Evolutionary conservation across 2,329 filamentous ascomycete species (phyloP), one percentile per base, ranked within the genome.

Genomic region (Monosporascus sp.): DNA sequence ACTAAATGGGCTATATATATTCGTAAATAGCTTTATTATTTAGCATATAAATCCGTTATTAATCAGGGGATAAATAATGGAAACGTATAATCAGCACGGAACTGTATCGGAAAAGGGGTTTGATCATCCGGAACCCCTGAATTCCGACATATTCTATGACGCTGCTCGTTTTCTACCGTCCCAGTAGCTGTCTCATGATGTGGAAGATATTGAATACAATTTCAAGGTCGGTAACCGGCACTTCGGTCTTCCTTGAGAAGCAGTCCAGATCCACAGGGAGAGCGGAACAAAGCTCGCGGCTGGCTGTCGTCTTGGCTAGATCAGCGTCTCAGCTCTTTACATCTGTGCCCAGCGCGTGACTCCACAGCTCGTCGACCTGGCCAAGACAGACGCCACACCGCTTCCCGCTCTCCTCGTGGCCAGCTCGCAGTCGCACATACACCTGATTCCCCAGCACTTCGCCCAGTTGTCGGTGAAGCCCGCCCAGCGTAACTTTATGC

Each of bases 381-480:
- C 69, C 35, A 61, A 62, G 18, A 54, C 61, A 0, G 64, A 68
- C 41, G 5, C 55, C 7, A 39, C 49, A 5, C 56, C 66, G n/a
- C 71, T 71, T 50, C 77, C 78, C 0, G 72, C 72, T 0, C 62
- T 81, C 8, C 66, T 81, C 25, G n/a, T 80, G 9, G 80, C 77
- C 0, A 76, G 70, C 63, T 75, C 73, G 24, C 63, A 71, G 45
- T 69, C 81, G 14, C 77, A 75, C 20, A 70, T 71, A 54, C 66
- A 75, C 25, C 79, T 79, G 0, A 60, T 73, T 2, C 73, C 76
- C 3, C 63, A 72, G 24, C 64, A 79, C 0, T 75, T 82, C 20
- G 75, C 74, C 0, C 65, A 81, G 6, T 78, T 75, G 2, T 66
- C 80, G 50, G 70, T 70, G 45, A 82, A 82, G 59, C 74, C 77